Evolutionary conservation across 2,329 filamentous ascomycete species (phyloP).

Genomic region (Aspergillus versicolor): DNA sequence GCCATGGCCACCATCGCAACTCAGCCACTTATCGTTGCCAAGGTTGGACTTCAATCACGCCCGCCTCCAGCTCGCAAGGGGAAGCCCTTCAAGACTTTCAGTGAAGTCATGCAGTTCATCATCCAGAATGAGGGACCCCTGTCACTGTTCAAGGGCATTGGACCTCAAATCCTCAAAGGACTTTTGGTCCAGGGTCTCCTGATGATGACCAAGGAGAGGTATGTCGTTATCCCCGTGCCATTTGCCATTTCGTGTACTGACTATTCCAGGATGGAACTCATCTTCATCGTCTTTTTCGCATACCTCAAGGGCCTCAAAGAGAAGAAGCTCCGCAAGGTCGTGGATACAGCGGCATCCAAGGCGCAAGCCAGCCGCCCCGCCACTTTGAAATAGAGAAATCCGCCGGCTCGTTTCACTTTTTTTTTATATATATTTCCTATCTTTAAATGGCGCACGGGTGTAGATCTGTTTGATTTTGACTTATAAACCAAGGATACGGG

Average conservation of each 20-base stretch:
- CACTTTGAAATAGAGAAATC: conserved; percentile 45
- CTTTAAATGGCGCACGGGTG: conserved; percentile 18
- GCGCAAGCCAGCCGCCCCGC: conserved; percentile 54
- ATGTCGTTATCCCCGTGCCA: conserved; percentile 19
- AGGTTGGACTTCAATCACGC: conserved; percentile 92
- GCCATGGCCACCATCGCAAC: conserved; percentile 86
- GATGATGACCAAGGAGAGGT: conserved; percentile 99
- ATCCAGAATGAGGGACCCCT: conserved; percentile 78
- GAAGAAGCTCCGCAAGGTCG: conserved; percentile 67
- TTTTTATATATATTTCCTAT: conserved; percentile 4
- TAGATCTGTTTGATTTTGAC: conserved; percentile 15
- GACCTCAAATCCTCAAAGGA: conserved; percentile 89
- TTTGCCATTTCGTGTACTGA: conserved; percentile 8
- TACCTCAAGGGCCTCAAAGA: conserved; percentile 72
- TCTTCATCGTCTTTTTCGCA: conserved; percentile 82
- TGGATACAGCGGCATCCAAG: conserved; percentile 62
- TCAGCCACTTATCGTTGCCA: conserved; percentile 94
- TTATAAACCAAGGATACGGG: conserved; percentile 2
- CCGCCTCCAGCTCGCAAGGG: conserved; percentile 81
- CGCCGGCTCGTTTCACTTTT: conserved; percentile 10
- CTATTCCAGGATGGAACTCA: conserved; percentile 70
- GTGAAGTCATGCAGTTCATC: conserved; percentile 94
- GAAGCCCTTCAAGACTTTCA: conserved; percentile 89
- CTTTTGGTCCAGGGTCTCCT: conserved; percentile 90
- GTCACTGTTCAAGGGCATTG: conserved; percentile 96